A percentile compares a stretch with the other conserved stretches of the same genome.
Evolutionary conservation across 2,329 filamentous ascomycete genomes (phyloP).

Genomic region (Ophiosphaerella narmari): DNA sequence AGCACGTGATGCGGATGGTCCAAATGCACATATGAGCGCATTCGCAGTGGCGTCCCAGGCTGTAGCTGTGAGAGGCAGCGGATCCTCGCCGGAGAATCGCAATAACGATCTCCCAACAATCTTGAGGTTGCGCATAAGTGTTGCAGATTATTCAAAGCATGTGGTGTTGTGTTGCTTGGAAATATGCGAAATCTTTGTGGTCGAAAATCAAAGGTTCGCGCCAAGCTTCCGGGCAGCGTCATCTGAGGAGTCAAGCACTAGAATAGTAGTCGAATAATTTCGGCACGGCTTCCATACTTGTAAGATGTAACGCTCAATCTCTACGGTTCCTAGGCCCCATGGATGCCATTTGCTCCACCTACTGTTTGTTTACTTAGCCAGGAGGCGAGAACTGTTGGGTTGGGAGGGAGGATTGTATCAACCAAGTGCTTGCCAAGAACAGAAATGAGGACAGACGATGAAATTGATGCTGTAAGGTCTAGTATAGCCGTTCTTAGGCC

Average conservation of each 20-base stretch:
- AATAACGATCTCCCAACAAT: constrained; percentile 70
- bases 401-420: background rate
- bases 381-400: too few relatives aligned
- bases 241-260: background rate
- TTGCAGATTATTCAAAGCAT: background rate
- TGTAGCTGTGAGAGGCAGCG: constrained; percentile 70
- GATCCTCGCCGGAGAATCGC: constrained; percentile 60
- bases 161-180: background rate
- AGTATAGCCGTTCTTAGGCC: constrained; percentile 37
- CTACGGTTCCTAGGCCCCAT: too few relatives aligned
- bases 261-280: background rate
- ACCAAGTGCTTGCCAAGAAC: background rate
- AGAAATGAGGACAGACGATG: constrained; percentile 33
- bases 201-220: constrained; percentile 16
- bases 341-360: too few relatives aligned
- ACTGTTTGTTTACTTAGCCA: too few relatives aligned
- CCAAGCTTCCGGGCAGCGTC: constrained; percentile 7
- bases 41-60: constrained; percentile 85
- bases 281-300: background rate
- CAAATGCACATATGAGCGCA: constrained; percentile 80
- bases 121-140: constrained; percentile 82
- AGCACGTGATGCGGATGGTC: constrained; percentile 71
- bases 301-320: background rate
- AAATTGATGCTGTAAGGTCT: constrained; percentile 43
- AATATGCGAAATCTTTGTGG: constrained; percentile 16